Conservation (phyloP, 805 yeast genomes). For the Candida anglica region DNA sequence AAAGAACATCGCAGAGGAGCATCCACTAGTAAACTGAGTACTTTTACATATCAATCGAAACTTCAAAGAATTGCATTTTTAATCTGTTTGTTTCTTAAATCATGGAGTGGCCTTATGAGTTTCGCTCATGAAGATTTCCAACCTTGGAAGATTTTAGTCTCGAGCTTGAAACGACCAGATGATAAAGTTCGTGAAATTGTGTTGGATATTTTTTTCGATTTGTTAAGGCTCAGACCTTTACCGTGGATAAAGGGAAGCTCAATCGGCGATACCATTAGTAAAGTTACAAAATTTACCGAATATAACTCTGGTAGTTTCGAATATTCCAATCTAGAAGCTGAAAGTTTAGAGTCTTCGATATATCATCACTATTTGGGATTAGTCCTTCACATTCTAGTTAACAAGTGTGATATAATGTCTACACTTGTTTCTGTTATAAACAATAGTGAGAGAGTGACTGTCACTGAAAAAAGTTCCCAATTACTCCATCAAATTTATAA, state of each 20-base stretch:
- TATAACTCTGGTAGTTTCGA: constrained; percentile 7
- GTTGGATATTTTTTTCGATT: constrained; percentile 67
- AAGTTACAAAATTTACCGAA: constrained; percentile 4
- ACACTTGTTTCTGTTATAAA: constrained; percentile 42
- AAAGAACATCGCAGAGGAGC: constrained; percentile 2
- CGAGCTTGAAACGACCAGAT: constrained; percentile 59
- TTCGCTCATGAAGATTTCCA: constrained; percentile 54
- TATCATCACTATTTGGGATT: constrained; percentile 66
- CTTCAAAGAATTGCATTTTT: constrained; percentile 60
- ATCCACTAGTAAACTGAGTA: constrained; percentile 8
- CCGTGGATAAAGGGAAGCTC: constrained; percentile 41
- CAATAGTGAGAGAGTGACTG: constrained; percentile 39
- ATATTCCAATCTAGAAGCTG: constrained; percentile 6
- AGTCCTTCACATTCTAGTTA: constrained; percentile 50
- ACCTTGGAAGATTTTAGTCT: constrained; percentile 53
- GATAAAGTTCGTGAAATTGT: constrained; percentile 55
- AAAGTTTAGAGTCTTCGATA: constrained; percentile 16
- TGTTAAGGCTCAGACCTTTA: constrained; percentile 55
- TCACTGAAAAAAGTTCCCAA: constrained; percentile 55
- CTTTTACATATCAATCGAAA: constrained; percentile 23
- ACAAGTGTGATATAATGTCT: constrained; percentile 48
- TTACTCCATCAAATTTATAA: constrained; percentile 60
- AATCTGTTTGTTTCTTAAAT: constrained; percentile 57
- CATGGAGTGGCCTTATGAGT: constrained; percentile 73
- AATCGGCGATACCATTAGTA: constrained; percentile 17